phyloP scores from a whole-genome alignment of 2,329 filamentous ascomycete species.

The Fragosphaeria purpurea region DNA sequence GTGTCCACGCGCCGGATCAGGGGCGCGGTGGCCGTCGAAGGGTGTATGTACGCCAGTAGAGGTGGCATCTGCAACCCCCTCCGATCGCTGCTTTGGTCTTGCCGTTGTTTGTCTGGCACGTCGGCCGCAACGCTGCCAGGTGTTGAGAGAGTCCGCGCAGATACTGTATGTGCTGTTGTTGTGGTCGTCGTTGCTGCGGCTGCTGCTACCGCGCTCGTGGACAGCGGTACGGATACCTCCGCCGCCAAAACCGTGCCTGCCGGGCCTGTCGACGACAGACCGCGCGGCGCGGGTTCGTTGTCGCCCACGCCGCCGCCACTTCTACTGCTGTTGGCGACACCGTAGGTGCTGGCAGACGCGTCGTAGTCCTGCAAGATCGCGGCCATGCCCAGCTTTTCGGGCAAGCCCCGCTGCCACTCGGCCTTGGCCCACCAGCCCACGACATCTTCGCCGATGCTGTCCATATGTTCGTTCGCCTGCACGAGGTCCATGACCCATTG shows the following conservation, averaged over 20 bases:
- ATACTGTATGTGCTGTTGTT: no score
- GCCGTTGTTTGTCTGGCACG: no score
- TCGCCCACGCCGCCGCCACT: background rate
- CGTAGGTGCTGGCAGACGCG: slow-evolving; percentile 18
- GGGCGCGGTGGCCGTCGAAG: slow-evolving; percentile 42
- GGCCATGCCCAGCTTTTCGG: slow-evolving; percentile 64
- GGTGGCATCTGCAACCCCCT: slow-evolving; percentile 43
- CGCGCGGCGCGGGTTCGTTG: background rate
- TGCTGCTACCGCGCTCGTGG: slow-evolving; percentile 13
- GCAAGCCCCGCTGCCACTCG: slow-evolving; percentile 75
- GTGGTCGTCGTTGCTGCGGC: background rate
- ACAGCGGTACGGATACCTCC: background rate
- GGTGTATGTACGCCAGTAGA: slow-evolving; percentile 74
- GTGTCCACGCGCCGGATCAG: slow-evolving; percentile 85
- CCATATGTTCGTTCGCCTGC: slow-evolving; percentile 66
- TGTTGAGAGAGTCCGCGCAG: no score
- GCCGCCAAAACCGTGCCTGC: background rate
- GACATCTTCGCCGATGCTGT: slow-evolving; percentile 84
- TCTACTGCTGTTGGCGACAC: slow-evolving; percentile 7
- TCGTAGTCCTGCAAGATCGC: slow-evolving; percentile 41
- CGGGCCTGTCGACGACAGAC: slow-evolving; percentile 8
- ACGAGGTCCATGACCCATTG: slow-evolving; percentile 84
- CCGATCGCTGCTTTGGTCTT: no score
- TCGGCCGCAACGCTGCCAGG: slow-evolving; percentile 6
- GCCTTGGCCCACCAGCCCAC: slow-evolving; percentile 94